phyloP scores from a whole-genome alignment of 2,329 filamentous ascomycete species.

The Clonostachys sp. region DNA sequence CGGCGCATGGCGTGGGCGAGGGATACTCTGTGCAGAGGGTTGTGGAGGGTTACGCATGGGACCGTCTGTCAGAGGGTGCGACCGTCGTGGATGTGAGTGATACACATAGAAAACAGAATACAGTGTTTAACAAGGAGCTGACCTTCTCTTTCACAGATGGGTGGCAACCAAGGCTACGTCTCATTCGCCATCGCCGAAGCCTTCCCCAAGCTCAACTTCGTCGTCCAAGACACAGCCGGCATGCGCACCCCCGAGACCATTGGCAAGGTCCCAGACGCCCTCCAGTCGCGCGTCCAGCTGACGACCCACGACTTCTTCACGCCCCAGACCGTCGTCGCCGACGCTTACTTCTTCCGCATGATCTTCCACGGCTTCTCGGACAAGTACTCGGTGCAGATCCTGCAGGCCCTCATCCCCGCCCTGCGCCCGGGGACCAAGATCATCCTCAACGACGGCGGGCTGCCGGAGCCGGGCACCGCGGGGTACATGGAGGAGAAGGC shows the following conservation, averaged over 20 bases:
- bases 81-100: not conserved
- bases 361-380: constrained; percentile 26
- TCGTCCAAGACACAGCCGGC: constrained; percentile 11
- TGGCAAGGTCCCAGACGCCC: constrained; percentile 6
- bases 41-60: not conserved
- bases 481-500: too few relatives aligned
- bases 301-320: constrained; percentile 19
- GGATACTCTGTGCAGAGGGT: not conserved
- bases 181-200: not conserved
- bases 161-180: not conserved
- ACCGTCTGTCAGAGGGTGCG: not conserved
- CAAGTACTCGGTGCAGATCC: constrained; percentile 21
- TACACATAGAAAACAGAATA: not conserved
- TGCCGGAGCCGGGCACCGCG: constrained; percentile 9
- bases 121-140: too few relatives aligned
- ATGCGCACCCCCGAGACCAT: constrained; percentile 9
- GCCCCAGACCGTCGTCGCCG: constrained; percentile 13
- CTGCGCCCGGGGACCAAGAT: constrained; percentile 16
- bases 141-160: not conserved
- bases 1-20: not conserved
- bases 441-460: constrained; percentile 15
- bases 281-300: constrained; percentile 10
- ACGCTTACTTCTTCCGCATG: constrained; percentile 20
- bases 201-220: not conserved
- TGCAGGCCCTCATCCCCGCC: constrained; percentile 19